Base-by-base conservation (phyloP, 768 basidiomycete species). In the Russula brevipes region DNA sequence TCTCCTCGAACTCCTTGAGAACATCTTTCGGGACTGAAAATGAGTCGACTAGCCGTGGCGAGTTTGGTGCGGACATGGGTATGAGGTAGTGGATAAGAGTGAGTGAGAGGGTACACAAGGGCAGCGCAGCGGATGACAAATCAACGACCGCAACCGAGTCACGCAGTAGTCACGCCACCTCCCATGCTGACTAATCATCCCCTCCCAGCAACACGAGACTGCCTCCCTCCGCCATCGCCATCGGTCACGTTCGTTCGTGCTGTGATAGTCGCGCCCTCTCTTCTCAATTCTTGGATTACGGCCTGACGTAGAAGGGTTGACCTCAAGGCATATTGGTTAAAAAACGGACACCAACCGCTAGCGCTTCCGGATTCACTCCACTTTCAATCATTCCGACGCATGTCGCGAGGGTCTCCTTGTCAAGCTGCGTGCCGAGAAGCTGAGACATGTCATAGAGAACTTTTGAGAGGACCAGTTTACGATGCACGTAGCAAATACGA, bases 21-120 rank as follows among this genome's bases (percentile, higher is more conserved):
- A 98, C 80, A 63, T 98, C 94, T 77, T 91, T 95, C 12, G 94
- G 93, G 49, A 82, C 96, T 65, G 94, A 94, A 75, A 87, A 96
- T 57, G 91, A 91, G 81, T 94, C 91, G 66, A 94, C 82, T 62
- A 93, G 83, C 73, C 90, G 84, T 39, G 74, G 74, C n/a, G 72
- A 70, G 35, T 67, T 66, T 38, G 72, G 70, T 16, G 70, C 67
- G 60, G 74, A 68, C 74, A 76, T 76, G 47, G 12, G 41, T 54
- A 17, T 33, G 31, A 49, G 44, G 33, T 47, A 46, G 54, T 33
- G 31, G 54, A 31, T 19, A 11, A 5, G 38, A 8, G 5, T 11
- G 30, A 30, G 46, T 33, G 38, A 5, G 50, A 12, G 8, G 50
- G 33, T 36, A n/a, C 8, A 17, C 9, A 14, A 52, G 16, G 31